Evolutionary conservation across 306 rosid species (phyloP).

Genomic region (Leucaena leucocephala): DNA sequence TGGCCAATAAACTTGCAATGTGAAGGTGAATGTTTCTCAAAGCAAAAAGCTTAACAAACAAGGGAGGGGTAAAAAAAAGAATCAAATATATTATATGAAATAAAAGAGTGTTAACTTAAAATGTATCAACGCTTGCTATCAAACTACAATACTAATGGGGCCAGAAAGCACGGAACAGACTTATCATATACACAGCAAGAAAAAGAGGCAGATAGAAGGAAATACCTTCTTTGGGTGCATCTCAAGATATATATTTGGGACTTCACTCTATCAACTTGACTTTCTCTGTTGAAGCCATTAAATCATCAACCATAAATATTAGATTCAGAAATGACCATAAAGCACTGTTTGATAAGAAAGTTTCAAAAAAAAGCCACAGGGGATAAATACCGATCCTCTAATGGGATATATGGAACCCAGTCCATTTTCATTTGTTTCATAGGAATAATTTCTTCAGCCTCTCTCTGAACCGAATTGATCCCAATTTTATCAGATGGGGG

Average conservation of each 20-base stretch:
- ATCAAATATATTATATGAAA: constrained; percentile 11
- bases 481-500: constrained; percentile 26
- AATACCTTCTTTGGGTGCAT: constrained; percentile 28
- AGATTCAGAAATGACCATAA: constrained; percentile 8
- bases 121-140: background rate
- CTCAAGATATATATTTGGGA: constrained; percentile 16
- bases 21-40: background rate
- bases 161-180: background rate
- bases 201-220: background rate
- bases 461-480: constrained; percentile 21
- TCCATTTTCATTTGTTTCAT: constrained; percentile 28
- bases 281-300: constrained; percentile 8
- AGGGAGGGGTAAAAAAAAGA: background rate
- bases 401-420: constrained; percentile 46
- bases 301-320: background rate
- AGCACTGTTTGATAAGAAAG: background rate
- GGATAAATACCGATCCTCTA: constrained; percentile 40
- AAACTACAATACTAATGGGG: background rate
- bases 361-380: background rate
- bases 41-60: background rate
- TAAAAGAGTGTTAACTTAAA: background rate
- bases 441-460: constrained; percentile 27
- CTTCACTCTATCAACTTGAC: constrained; percentile 22
- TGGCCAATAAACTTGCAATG: background rate
- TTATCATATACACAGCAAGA: background rate